Evolutionary conservation across 106 monocot genomes (phyloP).

Genomic region (Phalaenopsis aphrodite): DNA sequence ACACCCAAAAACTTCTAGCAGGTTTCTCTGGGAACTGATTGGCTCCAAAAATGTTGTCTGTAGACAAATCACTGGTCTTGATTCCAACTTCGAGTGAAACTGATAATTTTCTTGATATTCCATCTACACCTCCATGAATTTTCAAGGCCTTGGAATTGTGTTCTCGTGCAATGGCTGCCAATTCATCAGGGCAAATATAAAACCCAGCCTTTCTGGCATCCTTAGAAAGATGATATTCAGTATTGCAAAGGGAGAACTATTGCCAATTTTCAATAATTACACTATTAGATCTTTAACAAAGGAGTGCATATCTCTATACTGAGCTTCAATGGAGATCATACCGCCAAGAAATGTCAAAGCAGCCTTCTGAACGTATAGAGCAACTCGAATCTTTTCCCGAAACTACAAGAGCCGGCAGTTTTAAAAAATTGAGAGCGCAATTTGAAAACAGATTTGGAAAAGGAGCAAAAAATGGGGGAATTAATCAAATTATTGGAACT

Average conservation of each 20-base stretch:
- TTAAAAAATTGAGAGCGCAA: too few species aligned
- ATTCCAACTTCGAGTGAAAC: slow-evolving; percentile 49
- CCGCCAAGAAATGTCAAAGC: slow-evolving; percentile 85
- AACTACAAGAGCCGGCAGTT: not conserved
- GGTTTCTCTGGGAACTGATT: slow-evolving; percentile 85
- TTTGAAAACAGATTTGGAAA: too few species aligned
- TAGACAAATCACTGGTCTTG: slow-evolving; percentile 37
- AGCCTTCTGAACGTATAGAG: slow-evolving; percentile 81
- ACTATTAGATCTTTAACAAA: not conserved
- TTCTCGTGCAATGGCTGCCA: slow-evolving; percentile 64
- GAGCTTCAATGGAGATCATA: slow-evolving; percentile 12
- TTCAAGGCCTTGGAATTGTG: slow-evolving; percentile 54
- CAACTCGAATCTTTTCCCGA: slow-evolving; percentile 85
- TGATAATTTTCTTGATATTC: slow-evolving; percentile 43
- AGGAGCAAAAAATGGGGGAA: too few species aligned
- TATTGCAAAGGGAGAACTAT: slow-evolving; percentile 10
- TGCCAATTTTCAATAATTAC: not conserved
- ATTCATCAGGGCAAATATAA: slow-evolving; percentile 55
- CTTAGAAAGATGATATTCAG: slow-evolving; percentile 35
- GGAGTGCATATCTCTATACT: not conserved
- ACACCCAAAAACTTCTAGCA: slow-evolving; percentile 76
- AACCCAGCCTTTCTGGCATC: slow-evolving; percentile 54
- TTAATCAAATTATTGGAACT: too few species aligned
- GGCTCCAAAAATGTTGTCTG: slow-evolving; percentile 64
- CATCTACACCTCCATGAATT: slow-evolving; percentile 51